A percentile compares a stretch with the other conserved stretches of the same genome.
These are phyloP conservation scores for Reticulascus tulasneorum DNA, from an alignment of 2,329 filamentous ascomycete species.

Conservation along the genomic window DNA sequence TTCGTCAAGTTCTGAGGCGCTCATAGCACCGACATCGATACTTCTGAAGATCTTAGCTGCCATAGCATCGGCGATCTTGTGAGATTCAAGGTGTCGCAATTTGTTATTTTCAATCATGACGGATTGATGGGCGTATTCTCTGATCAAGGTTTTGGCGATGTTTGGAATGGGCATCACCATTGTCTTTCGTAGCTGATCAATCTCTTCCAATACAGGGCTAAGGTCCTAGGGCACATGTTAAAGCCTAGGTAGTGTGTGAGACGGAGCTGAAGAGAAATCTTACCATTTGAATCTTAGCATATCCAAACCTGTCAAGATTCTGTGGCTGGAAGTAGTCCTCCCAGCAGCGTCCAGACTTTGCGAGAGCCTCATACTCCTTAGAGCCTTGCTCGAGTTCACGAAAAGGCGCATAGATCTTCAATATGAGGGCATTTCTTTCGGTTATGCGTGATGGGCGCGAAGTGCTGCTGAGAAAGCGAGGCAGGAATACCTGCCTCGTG, in stretches of 20 bases:
- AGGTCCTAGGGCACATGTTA: too few relatives aligned
- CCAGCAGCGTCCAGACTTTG: slow-evolving; percentile 17
- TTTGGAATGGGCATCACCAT: slow-evolving; percentile 1
- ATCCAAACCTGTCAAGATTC: slow-evolving; percentile 4
- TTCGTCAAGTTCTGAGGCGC: slow-evolving; percentile 3
- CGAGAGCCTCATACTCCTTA: slow-evolving; percentile 14
- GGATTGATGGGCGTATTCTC: slow-evolving; percentile 18
- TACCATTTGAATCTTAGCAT: slow-evolving; percentile 4
- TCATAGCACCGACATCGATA: slow-evolving; percentile 1
- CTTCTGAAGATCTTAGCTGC: background rate
- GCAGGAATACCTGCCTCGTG: too few relatives aligned
- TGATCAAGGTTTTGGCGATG: slow-evolving; percentile 9
- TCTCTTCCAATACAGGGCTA: slow-evolving; percentile 3
- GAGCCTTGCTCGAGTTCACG: slow-evolving; percentile 5
- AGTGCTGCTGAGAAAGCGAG: too few relatives aligned
- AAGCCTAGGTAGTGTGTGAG: too few relatives aligned
- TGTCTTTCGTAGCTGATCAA: slow-evolving; percentile 7
- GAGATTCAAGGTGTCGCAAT: slow-evolving; percentile 7
- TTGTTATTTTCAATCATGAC: slow-evolving; percentile 18
- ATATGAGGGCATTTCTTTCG: slow-evolving; percentile 6
- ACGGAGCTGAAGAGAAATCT: too few relatives aligned
- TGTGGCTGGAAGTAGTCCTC: slow-evolving; percentile 17
- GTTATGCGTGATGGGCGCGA: too few relatives aligned
- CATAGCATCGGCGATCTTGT: slow-evolving; percentile 10
- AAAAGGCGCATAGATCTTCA: slow-evolving; percentile 8